Base-by-base conservation (phyloP, 441 rosid species). In the Flueggea neowawraea region DNA sequence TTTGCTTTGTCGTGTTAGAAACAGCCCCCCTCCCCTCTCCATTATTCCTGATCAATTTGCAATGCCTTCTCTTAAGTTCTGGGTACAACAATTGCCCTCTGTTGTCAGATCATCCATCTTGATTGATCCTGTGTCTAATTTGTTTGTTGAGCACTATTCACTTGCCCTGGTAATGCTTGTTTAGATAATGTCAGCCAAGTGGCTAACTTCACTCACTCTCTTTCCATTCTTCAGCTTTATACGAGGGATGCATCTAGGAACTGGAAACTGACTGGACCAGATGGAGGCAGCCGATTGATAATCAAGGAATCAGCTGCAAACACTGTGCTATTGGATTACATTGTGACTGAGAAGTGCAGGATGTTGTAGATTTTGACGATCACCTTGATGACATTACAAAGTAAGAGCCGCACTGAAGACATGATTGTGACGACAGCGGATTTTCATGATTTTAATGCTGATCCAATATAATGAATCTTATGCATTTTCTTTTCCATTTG, bases 381-480 rank as follows among this genome's bases (percentile, higher is more conserved):
- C 99, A 91, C 79, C 97, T 95, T 41, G 99, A 91, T 58, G 90
- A 91, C 73, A 70, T 91, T 48, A 84, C 85, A 80, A 88, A 80
- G 99, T 91, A 86, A 80, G 92, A 66, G 36, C 17, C 6, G 6
- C 11, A 60, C 22, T 15, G n/a, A 10, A 6, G 4, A 47, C 41
- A 10, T 2, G 7, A 14, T 7, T 3, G 15, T 22, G 41, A 0
- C 13, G 1, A 17, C 9, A 16, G 12, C 3, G 14, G 50, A 47
- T 47, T 11, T 47, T 11, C 50, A 47, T 47, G 50, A 14, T 47
- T 47, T 10, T 56, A 10, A 22, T 56, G 6, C 17, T 13, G 6
- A 6, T 16, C 41, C 41, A 5, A 8, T 36, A 1, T 36, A 36
- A 36, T 36, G 9, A 36, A 36, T 36, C 41, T 36, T 36, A 36